Evolutionary conservation across 2,329 filamentous ascomycete genomes (phyloP), one percentile per base, ranked within the genome.

Genomic region (Fusarium beomiforme): DNA sequence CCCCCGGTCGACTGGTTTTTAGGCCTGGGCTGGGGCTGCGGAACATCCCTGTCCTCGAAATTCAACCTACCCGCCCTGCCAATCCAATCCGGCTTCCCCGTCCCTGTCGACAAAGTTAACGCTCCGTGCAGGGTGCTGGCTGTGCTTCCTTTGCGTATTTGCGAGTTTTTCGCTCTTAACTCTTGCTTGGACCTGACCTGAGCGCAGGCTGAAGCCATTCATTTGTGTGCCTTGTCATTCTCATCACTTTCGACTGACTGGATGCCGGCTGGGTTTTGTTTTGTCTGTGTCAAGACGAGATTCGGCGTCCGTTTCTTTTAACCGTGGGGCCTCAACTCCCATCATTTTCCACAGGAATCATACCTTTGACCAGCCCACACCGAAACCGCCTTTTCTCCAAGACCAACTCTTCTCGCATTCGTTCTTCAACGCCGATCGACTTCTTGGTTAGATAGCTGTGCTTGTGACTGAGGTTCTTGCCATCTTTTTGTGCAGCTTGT

Each of bases 61-160:
- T 70, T 73, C 66, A 66, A 64, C 63, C 61, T 73, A 70, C 57
- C 70, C 70, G 70, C 66, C 51, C 64, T 73, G 66, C 66, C 57
- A 67, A 72, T 72, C 70, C 73, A 67, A 72, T 72, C 70, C 73
- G 73, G 73, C 67, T 75, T 75, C 73, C 73, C 73, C 73, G 63
- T 65, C 63, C 51, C 60, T 59, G 43, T 66, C 43, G 19, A 33
- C 29, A 64, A 50, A 64, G 70, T 75, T 59, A 56, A 73, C 69
- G 55, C 53, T 68, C 44, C 53, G 57, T 54, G 71, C 73, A 75
- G 67, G 73, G 73, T 64, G 59, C 70, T 60, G 53, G 39, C 53
- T 56, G 53, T 56, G 39, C 53, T 47, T 41, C 56, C 64, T 53
- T 63, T 60, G 71, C 56, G 68, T 64, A 72, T 64, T 59, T 75